Percentiles rank a stretch among this genome's conserved stretches.
Conservation (phyloP, 1,284 basidiomycete species). For the Mycosarcoma mackinlayi region DNA sequence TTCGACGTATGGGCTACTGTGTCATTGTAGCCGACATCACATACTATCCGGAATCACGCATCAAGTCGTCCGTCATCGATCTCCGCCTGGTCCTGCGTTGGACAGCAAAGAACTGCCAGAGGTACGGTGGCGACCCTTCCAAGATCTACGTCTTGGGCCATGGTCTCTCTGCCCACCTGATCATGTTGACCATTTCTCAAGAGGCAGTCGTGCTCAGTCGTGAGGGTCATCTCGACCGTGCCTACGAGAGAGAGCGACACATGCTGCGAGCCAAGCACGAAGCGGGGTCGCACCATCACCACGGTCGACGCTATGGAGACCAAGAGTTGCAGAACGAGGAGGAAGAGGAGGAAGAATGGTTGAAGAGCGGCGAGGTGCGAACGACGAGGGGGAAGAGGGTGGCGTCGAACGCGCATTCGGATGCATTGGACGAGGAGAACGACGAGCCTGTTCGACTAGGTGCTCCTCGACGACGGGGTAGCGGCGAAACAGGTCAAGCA, state of each 20-base stretch:
- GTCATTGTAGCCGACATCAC: slow-evolving; percentile 69
- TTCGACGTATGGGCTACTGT: slow-evolving; percentile 67
- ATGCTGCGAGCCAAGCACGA: slow-evolving; percentile 15
- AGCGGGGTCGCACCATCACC: background rate
- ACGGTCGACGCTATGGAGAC: background rate
- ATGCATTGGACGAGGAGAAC: slow-evolving; percentile 33
- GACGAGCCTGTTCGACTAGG: slow-evolving; percentile 22
- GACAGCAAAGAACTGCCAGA: slow-evolving; percentile 62
- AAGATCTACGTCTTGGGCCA: slow-evolving; percentile 68
- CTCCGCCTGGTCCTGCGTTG: slow-evolving; percentile 67
- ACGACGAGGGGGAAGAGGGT: background rate
- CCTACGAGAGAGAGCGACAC: slow-evolving; percentile 38
- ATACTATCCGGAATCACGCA: slow-evolving; percentile 65
- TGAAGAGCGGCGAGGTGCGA: slow-evolving; percentile 47
- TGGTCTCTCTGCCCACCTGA: slow-evolving; percentile 68
- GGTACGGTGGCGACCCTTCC: slow-evolving; percentile 67
- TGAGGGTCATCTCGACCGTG: slow-evolving; percentile 44
- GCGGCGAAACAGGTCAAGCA: background rate
- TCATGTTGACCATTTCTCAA: slow-evolving; percentile 68
- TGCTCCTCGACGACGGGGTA: background rate
- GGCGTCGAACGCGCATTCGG: slow-evolving; percentile 3
- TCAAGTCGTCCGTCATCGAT: slow-evolving; percentile 65
- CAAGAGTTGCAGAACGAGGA: slow-evolving; percentile 4
- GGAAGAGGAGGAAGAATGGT: slow-evolving; percentile 48
- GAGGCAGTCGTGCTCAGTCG: slow-evolving; percentile 67